phyloP scores from a whole-genome alignment of 177 flowering plant genomes.

The Vitis hybrid region DNA sequence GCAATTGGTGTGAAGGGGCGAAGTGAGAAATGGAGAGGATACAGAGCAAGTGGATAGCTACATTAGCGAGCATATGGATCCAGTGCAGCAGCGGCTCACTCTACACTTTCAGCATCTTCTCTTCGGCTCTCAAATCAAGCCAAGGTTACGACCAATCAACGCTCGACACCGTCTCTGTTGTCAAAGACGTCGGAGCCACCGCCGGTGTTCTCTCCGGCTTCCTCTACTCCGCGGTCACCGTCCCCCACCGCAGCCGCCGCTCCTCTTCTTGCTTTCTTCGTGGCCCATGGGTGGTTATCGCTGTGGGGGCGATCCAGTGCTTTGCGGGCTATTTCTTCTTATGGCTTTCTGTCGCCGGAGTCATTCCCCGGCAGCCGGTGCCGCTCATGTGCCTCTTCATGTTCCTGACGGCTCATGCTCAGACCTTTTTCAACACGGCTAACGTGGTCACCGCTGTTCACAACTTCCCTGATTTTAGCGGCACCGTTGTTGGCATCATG shows the following conservation, averaged over 20 bases:
- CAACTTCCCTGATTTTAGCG: conserved; percentile 66
- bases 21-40: too few relatives aligned
- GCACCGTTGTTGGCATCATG: conserved; percentile 86
- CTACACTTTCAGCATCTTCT: conserved; percentile 77
- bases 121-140: conserved; percentile 55
- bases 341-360: conserved; percentile 66
- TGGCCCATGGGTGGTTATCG: conserved; percentile 67
- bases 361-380: conserved; percentile 45
- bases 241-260: background rate
- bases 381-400: conserved; percentile 61
- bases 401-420: conserved; percentile 81
- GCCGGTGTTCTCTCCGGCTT: conserved; percentile 67
- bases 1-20: too few relatives aligned
- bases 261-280: conserved; percentile 13
- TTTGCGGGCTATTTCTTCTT: conserved; percentile 67
- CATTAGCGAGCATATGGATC: conserved; percentile 76
- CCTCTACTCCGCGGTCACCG: conserved; percentile 44
- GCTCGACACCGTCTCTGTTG: conserved; percentile 65
- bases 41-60: conserved; percentile 50
- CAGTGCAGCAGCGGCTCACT: conserved; percentile 69
- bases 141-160: conserved; percentile 73
- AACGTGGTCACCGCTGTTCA: conserved; percentile 79
- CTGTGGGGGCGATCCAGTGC: conserved; percentile 66
- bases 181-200: conserved; percentile 82
- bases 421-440: conserved; percentile 87